A percentile compares a stretch with the other conserved stretches of the same genome.
These are phyloP conservation scores for Kazachstania sp. DNA, from an alignment of 1,139 yeast species.

Conservation along the genomic window DNA sequence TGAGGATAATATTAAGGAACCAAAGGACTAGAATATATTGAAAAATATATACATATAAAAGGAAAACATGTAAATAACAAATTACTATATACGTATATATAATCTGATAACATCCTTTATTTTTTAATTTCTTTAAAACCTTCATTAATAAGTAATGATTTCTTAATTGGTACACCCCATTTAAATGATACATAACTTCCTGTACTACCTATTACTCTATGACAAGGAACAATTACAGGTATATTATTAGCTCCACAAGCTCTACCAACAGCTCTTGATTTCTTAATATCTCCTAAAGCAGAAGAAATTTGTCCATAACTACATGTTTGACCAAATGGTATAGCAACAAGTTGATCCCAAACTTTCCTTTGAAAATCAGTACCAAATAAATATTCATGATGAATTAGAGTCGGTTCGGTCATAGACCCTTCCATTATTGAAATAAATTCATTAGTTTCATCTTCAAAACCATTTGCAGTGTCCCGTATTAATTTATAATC, in stretches of 20 bases:
- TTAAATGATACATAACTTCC: conserved; percentile 20
- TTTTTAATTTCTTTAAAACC: background rate
- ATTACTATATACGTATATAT: background rate
- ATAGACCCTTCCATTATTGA: conserved; percentile 1
- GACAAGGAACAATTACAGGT: conserved; percentile 26
- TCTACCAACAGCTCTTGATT: conserved; percentile 24
- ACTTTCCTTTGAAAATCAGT: conserved; percentile 23
- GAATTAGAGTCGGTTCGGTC: background rate
- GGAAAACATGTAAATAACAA: background rate
- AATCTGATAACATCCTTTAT: background rate
- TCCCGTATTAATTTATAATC: conserved; percentile 1
- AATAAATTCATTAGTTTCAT: conserved; percentile 1
- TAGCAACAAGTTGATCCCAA: conserved; percentile 18
- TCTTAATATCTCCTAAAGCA: conserved; percentile 15
- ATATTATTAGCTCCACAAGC: conserved; percentile 24
- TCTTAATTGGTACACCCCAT: conserved; percentile 21
- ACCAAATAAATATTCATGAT: conserved; percentile 21
- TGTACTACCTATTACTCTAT: conserved; percentile 18
- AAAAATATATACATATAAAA: too few relatives aligned
- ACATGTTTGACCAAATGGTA: conserved; percentile 15
- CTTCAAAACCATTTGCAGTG: background rate
- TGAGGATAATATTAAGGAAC: conserved; percentile 23
- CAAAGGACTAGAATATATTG: conserved; percentile 5
- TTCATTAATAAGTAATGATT: conserved; percentile 12
- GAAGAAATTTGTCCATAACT: conserved; percentile 21